Conservation (phyloP, 2,329 filamentous ascomycete species). For the Trichoderma simmonsii region DNA sequence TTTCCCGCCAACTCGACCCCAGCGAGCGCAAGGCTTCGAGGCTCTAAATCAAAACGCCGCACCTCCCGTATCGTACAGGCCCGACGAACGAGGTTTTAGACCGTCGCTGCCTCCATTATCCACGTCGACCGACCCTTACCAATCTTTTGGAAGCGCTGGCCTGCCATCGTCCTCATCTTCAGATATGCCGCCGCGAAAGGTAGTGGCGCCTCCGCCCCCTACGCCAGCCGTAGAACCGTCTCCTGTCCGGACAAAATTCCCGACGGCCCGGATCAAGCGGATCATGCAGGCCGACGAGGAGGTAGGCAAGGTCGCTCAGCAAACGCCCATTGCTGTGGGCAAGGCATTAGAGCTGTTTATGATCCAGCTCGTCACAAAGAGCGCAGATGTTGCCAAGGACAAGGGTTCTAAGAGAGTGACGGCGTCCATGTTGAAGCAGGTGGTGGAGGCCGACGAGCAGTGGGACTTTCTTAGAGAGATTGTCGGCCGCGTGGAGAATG, state of each 20-base stretch:
- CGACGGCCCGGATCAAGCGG: constrained; percentile 93
- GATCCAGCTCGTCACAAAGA: constrained; percentile 87
- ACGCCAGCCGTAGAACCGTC: constrained; percentile 54
- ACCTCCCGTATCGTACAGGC: constrained; percentile 20
- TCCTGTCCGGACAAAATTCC: constrained; percentile 91
- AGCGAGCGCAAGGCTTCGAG: background rate
- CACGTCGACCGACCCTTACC: background rate
- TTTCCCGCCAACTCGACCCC: constrained; percentile 22
- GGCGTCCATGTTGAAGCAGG: constrained; percentile 85
- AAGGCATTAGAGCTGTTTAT: constrained; percentile 98
- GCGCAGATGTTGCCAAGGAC: constrained; percentile 76
- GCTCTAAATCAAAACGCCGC: constrained; percentile 17
- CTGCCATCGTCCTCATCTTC: constrained; percentile 17
- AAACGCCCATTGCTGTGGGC: constrained; percentile 91
- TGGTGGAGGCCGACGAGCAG: constrained; percentile 82
- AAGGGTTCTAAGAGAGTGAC: constrained; percentile 88
- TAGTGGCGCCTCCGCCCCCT: constrained; percentile 32
- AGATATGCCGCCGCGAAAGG: constrained; percentile 36
- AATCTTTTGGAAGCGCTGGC: background rate
- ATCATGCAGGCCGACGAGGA: constrained; percentile 99
- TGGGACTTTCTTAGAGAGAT: constrained; percentile 94
- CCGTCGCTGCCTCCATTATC: background rate
- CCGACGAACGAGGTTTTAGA: constrained; percentile 20
- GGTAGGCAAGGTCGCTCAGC: constrained; percentile 96
- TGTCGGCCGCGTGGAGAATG: constrained; percentile 72